phyloP scores from a whole-genome alignment of 2,329 filamentous ascomycete genomes.

The Alternaria ventricosa region DNA sequence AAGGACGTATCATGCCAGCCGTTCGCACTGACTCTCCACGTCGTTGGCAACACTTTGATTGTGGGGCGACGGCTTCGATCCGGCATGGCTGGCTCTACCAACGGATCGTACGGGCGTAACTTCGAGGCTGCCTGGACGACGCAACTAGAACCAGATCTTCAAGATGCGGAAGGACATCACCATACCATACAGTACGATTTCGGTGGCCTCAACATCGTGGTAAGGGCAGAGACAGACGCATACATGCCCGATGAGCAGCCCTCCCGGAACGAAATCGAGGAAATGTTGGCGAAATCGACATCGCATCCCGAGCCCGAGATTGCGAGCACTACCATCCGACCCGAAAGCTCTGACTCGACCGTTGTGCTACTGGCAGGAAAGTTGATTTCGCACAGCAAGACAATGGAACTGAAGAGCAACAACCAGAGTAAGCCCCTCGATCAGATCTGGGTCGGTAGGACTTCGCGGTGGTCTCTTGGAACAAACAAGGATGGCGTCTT shows the following conservation, averaged over 20 bases:
- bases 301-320: neutral
- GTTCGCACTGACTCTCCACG: neutral
- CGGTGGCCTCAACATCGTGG: neutral
- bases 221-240: neutral
- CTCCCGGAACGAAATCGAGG: neutral
- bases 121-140: neutral
- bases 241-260: neutral
- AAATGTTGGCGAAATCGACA: neutral
- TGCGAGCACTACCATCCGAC: neutral
- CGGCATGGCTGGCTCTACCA: neutral
- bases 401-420: neutral
- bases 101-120: neutral
- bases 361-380: neutral
- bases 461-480: neutral
- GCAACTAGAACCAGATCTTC: neutral
- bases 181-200: neutral
- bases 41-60: neutral
- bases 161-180: slow-evolving; percentile 2
- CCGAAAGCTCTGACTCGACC: neutral
- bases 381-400: neutral
- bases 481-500: neutral
- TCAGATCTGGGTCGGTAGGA: neutral
- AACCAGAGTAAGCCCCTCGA: neutral
- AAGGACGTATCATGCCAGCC: neutral
- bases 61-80: neutral